Base-by-base conservation (phyloP, 169 alveolate genomes). In the Cryptosporidium sp. region DNA sequence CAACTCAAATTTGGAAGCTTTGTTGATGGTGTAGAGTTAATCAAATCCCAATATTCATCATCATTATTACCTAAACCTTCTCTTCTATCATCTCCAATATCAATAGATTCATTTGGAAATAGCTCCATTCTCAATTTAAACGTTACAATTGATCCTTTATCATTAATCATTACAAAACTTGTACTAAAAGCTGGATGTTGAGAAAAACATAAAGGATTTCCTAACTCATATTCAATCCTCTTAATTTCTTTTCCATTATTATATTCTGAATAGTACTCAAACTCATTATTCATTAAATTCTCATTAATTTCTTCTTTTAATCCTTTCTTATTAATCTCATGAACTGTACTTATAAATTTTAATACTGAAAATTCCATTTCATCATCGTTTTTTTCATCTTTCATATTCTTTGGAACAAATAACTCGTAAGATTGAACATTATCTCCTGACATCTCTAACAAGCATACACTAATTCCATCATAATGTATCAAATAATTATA, bases 11-110 rank as follows among this genome's bases (percentile, higher is more conserved):
- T 80, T 26, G 89, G 89, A 18, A 80, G 70, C 29, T 48, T 60
- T 16, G 89, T 80, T 58, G 89, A 80, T 37, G 89, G 89, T 3
- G 89, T 60, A n/a, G 75, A 62, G 26, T 80, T 80, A 29, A 80
- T 48, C n/a, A 62, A 18, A 65, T 80, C 89, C 86, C 86, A 73
- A 31, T 73, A 73, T 29, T 65, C 72, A 39, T 73, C 72, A 60
- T 73, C 86, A 7, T 35, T 60, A 10, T 51, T 45, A 12, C 10
- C 58, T 31, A 29, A 33, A 14, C 42, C 67, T 29, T 12, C 48
- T 42, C 3, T 42, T 42, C 72, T 14, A 29, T 42, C 44, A 80
- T n/a, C 67, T 8, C 37, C 52, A 37, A 62, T 23, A 18, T 35
- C 39, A 2, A 14, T 26, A 9, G 69, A 21, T 29, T 21, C 62